Evolutionary conservation across 345 rosid genomes (phyloP).

Genomic region (Populus deltoides): DNA sequence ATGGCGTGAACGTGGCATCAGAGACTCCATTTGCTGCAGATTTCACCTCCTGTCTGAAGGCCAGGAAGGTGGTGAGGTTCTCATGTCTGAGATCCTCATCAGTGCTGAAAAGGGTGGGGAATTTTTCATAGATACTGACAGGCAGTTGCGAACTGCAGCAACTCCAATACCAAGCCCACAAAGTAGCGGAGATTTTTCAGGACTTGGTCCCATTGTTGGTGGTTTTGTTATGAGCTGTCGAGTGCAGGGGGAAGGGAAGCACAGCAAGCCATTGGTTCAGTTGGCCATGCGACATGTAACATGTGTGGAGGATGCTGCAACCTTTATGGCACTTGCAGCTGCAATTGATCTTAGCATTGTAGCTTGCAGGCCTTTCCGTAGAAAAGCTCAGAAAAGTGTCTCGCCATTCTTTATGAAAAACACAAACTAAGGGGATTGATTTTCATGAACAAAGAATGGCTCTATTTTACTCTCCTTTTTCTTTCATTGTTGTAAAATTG

Average conservation of each 20-base stretch:
- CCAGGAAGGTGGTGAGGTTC: slow-evolving; percentile 70
- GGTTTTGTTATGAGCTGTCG: slow-evolving; percentile 94
- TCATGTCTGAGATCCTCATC: slow-evolving; percentile 77
- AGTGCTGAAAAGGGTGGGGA: slow-evolving; percentile 92
- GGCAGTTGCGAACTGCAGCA: slow-evolving; percentile 56
- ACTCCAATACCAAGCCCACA: slow-evolving; percentile 86
- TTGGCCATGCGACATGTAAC: slow-evolving; percentile 86
- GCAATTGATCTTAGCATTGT: slow-evolving; percentile 92
- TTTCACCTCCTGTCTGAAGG: slow-evolving; percentile 78
- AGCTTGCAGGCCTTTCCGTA: slow-evolving; percentile 85
- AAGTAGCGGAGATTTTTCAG: slow-evolving; percentile 86
- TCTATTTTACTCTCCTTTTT: slow-evolving; percentile 2
- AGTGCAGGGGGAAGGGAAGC: slow-evolving; percentile 88
- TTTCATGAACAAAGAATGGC: slow-evolving; percentile 22
- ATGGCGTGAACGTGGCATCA: slow-evolving; percentile 92
- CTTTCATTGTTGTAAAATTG: slow-evolving; percentile 25
- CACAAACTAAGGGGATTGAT: slow-evolving; percentile 14
- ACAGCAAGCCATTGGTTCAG: slow-evolving; percentile 79
- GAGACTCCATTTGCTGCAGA: slow-evolving; percentile 83
- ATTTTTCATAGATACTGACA: slow-evolving; percentile 79
- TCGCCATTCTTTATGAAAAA: slow-evolving; percentile 53
- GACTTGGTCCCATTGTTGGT: slow-evolving; percentile 49
- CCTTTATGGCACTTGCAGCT: slow-evolving; percentile 93
- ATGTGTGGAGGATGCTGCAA: slow-evolving; percentile 94
- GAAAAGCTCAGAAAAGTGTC: slow-evolving; percentile 59